Conservation (phyloP, 129 eudicot species). For the Chrysanthemum seticuspe region DNA sequence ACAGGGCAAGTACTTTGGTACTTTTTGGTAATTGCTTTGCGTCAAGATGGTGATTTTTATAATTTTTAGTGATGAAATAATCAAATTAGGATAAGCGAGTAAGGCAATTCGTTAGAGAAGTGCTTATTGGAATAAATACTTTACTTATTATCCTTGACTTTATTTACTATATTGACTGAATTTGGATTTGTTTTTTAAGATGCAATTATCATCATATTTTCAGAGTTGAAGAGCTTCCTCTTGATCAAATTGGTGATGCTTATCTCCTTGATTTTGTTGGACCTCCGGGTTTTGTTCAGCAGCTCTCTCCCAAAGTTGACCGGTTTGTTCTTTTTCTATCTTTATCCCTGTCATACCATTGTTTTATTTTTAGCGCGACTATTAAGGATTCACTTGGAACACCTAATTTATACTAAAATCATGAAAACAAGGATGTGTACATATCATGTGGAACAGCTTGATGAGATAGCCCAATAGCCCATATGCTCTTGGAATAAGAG, state of each 20-base stretch:
- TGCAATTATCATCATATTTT: constrained; percentile 6
- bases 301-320: constrained; percentile 58
- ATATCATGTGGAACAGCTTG: not conserved
- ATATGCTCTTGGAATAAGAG: too few relatives aligned
- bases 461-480: not conserved
- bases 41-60: not conserved
- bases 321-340: constrained; percentile 30
- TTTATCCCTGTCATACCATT: not conserved
- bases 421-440: not conserved
- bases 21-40: too few relatives aligned
- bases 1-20: too few relatives aligned
- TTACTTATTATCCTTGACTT: not conserved
- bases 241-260: constrained; percentile 55
- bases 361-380: not conserved
- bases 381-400: too few relatives aligned
- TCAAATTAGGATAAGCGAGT: not conserved
- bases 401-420: not conserved
- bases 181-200: not conserved
- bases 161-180: not conserved
- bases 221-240: constrained; percentile 81
- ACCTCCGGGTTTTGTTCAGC: constrained; percentile 69
- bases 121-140: not conserved
- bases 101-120: not conserved
- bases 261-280: constrained; percentile 95
- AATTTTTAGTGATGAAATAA: not conserved